These are phyloP conservation scores for Coleophoma crateriformis DNA, from an alignment of 2,329 filamentous ascomycete species.

Conservation along the genomic window DNA sequence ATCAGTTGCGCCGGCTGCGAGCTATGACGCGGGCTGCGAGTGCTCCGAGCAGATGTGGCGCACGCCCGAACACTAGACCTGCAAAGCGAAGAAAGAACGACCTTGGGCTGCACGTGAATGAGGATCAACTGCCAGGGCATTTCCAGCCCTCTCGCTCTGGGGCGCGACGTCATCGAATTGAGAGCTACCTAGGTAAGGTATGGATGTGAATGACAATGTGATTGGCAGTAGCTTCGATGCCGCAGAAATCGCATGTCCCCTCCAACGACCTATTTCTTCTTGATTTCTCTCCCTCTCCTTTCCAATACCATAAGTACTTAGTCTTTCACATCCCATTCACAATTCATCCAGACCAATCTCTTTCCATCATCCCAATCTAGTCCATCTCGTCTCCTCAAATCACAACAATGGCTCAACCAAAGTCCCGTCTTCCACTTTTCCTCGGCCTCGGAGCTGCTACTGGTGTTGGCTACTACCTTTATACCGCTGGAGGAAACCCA, in stretches of 20 bases:
- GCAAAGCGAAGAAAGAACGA: no score
- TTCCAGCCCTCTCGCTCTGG: no score
- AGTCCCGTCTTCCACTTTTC: conserved; percentile 31
- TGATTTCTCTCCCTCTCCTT: no score
- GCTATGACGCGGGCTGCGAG: no score
- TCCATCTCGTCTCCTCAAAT: not conserved
- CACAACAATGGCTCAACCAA: conserved; percentile 27
- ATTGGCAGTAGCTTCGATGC: not conserved
- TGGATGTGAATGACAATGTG: not conserved
- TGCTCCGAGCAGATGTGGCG: no score
- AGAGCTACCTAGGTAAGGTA: not conserved
- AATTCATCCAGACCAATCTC: not conserved
- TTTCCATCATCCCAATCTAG: conserved; percentile 4
- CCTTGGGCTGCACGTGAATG: no score
- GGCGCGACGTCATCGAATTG: not conserved
- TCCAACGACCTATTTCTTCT: no score
- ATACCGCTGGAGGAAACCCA: conserved; percentile 74
- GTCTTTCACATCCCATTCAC: not conserved
- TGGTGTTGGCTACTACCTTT: conserved; percentile 85
- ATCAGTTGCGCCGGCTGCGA: no score
- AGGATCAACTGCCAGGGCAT: no score
- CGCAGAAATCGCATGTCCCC: not conserved
- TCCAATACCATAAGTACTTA: no score
- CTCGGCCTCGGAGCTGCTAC: conserved; percentile 59
- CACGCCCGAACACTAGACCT: no score